Conservation (phyloP, 2,329 filamentous ascomycete genomes). For the Ceratocystis diversiconidia region DNA sequence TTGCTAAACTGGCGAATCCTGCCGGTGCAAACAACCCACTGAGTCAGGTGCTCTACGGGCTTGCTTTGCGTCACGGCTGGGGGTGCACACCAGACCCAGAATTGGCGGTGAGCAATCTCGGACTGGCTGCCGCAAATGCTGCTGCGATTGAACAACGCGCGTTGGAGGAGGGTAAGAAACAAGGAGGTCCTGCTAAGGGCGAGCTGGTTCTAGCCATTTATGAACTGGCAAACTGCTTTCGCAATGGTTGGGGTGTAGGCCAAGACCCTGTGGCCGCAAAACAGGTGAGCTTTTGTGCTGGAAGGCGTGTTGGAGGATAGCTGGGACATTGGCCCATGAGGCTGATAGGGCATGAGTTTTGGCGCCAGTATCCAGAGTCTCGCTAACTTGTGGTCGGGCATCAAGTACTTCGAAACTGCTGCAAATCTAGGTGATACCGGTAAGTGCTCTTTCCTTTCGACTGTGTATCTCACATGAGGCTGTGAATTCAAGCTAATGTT, state of each 20-base stretch:
- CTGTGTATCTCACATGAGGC: not conserved
- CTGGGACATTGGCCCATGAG: not conserved
- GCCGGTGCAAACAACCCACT: constrained; percentile 79
- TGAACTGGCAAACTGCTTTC: constrained; percentile 83
- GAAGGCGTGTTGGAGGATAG: not conserved
- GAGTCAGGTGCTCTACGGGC: constrained; percentile 88
- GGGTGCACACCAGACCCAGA: constrained; percentile 61
- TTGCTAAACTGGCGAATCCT: constrained; percentile 69
- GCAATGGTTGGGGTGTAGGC: constrained; percentile 83
- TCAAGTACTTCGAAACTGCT: constrained; percentile 87
- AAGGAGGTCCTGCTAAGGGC: constrained; percentile 87
- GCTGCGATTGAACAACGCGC: constrained; percentile 76
- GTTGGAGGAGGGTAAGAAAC: constrained; percentile 73
- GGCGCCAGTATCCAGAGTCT: not conserved
- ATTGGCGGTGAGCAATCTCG: constrained; percentile 69
- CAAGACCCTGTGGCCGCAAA: constrained; percentile 76
- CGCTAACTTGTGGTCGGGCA: not conserved
- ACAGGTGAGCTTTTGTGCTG: constrained; percentile 34
- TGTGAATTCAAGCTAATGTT: not conserved
- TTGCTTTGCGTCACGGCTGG: constrained; percentile 88
- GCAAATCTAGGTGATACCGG: constrained; percentile 86
- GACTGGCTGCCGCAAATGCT: constrained; percentile 77
- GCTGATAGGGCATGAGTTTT: not conserved
- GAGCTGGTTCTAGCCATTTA: constrained; percentile 94
- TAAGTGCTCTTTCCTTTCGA: constrained; percentile 26